Percentiles rank a stretch among this genome's conserved stretches.
phyloP scores from a whole-genome alignment of 2,329 filamentous ascomycete species.

The Elsinoe ampelina region DNA sequence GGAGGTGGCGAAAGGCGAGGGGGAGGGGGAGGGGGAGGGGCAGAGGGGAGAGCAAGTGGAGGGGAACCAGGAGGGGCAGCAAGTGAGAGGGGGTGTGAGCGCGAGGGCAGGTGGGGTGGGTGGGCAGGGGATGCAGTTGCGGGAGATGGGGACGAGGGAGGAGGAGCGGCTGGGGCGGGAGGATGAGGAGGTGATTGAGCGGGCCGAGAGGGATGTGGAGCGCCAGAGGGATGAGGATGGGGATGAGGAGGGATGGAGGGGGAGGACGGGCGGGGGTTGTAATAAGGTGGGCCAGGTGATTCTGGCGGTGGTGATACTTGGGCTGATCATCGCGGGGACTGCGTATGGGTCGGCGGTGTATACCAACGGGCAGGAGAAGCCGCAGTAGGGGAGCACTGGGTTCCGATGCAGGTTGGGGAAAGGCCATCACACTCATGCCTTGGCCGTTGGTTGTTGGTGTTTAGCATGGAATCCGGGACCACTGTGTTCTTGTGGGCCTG shows the following conservation, averaged over 20 bases:
- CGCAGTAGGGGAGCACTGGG: too few relatives aligned
- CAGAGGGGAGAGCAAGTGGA: neutral
- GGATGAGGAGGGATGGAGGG: neutral
- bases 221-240: neutral
- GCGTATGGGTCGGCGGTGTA: too few relatives aligned
- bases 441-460: too few relatives aligned
- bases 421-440: too few relatives aligned
- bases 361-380: too few relatives aligned
- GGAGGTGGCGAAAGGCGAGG: neutral
- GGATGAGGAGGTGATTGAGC: neutral
- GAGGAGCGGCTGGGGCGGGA: neutral
- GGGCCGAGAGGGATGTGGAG: neutral
- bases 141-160: neutral
- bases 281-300: neutral
- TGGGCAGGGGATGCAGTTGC: neutral
- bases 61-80: neutral
- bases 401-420: too few relatives aligned
- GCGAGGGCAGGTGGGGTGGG: neutral
- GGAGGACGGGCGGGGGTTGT: neutral
- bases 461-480: too few relatives aligned
- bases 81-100: neutral
- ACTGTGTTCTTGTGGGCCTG: too few relatives aligned
- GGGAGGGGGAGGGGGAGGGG: neutral
- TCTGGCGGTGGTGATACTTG: too few relatives aligned
- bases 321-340: too few relatives aligned